Conservation (phyloP, 805 yeast genomes). For the Kuraishia capsulata region DNA sequence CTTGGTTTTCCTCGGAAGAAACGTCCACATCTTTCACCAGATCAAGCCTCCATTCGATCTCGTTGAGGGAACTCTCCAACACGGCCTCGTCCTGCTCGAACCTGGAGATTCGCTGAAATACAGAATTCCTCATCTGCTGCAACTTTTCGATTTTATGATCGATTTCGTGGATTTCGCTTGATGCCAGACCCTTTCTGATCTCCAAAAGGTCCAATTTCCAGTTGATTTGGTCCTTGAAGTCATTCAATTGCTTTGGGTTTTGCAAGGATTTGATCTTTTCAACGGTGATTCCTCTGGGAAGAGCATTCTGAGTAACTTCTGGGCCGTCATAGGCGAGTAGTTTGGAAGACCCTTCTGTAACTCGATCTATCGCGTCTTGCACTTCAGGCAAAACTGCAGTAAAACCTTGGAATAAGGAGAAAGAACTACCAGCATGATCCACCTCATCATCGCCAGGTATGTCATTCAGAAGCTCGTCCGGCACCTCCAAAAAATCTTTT, state of each 20-base stretch:
- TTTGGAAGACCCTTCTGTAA: slow-evolving; percentile 12
- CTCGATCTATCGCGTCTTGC: slow-evolving; percentile 27
- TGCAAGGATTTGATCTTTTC: slow-evolving; percentile 33
- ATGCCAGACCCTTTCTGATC: slow-evolving; percentile 54
- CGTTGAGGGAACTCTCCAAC: slow-evolving; percentile 37
- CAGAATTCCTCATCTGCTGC: slow-evolving; percentile 38
- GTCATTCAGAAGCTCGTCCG: slow-evolving; percentile 51
- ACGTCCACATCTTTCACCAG: slow-evolving; percentile 29
- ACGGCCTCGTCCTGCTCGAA: slow-evolving; percentile 54
- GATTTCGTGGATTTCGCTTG: slow-evolving; percentile 55
- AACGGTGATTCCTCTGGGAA: slow-evolving; percentile 30
- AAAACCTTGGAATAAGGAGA: slow-evolving; percentile 64
- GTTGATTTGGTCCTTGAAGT: slow-evolving; percentile 28
- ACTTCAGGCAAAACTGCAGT: slow-evolving; percentile 46
- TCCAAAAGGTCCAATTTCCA: slow-evolving; percentile 46
- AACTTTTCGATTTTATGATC: slow-evolving; percentile 48
- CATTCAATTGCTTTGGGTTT: slow-evolving; percentile 27
- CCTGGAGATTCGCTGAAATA: slow-evolving; percentile 49
- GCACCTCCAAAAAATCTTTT: slow-evolving; percentile 41
- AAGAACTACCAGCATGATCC: slow-evolving; percentile 11
- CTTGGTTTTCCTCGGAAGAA: slow-evolving; percentile 14
- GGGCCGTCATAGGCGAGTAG: slow-evolving; percentile 8
- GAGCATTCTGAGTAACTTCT: slow-evolving; percentile 4
- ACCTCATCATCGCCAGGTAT: slow-evolving; percentile 28
- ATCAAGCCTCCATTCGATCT: slow-evolving; percentile 33